Conservation (phyloP, 78 protist species). For the Blattamonas nauphoetae region DNA sequence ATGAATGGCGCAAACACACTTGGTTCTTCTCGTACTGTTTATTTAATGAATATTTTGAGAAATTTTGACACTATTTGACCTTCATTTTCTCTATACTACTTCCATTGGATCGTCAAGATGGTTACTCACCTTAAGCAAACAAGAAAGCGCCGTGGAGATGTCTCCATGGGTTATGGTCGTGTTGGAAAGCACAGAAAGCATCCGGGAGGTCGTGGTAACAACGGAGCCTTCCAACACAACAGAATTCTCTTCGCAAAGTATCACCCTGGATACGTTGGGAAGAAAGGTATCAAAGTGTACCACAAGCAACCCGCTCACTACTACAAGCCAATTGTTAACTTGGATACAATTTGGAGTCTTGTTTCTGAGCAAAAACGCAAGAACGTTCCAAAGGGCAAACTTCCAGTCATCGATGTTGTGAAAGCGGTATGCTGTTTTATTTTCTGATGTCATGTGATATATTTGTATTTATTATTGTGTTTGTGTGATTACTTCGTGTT, state of each 20-base stretch:
- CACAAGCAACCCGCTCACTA: conserved; percentile 58
- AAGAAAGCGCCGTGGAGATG: conserved; percentile 48
- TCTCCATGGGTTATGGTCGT: conserved; percentile 82
- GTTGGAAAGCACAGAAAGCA: conserved; percentile 96
- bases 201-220: conserved; percentile 98
- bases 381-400: conserved; percentile 37
- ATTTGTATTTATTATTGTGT: background rate
- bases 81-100: too few relatives aligned
- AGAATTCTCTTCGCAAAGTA: conserved; percentile 84
- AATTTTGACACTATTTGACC: too few relatives aligned
- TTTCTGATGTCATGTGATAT: background rate
- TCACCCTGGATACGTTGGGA: conserved; percentile 99
- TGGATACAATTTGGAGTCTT: conserved; percentile 84
- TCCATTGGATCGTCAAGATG: background rate
- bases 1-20: too few relatives aligned
- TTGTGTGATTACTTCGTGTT: background rate
- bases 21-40: too few relatives aligned
- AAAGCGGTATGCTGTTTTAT: conserved; percentile 16
- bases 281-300: conserved; percentile 96
- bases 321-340: conserved; percentile 82
- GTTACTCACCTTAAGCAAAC: background rate
- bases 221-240: conserved; percentile 98
- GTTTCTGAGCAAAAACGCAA: conserved; percentile 55
- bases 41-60: too few relatives aligned
- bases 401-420: conserved; percentile 90